These are phyloP conservation scores for Euphorbia celastroides DNA, from an alignment of 441 rosid genomes.

Conservation along the genomic window DNA sequence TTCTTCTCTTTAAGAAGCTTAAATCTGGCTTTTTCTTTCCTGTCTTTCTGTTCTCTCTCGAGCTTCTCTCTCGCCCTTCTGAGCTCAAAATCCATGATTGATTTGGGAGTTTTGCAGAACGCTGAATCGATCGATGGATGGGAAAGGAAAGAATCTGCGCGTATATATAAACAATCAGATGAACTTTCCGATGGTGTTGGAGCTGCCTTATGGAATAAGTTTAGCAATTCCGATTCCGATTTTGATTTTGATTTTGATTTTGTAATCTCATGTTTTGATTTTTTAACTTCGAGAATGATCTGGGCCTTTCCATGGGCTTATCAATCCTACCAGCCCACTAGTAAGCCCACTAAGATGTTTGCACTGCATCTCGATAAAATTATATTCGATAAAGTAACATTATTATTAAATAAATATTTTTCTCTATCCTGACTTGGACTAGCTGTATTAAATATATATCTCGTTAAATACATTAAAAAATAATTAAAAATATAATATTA, in stretches of 20 bases:
- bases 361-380: too few species aligned
- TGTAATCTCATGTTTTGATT: not conserved
- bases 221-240: not conserved
- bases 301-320: constrained; percentile 28
- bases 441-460: too few species aligned
- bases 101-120: not conserved
- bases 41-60: constrained; percentile 79
- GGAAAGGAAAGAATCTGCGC: not conserved
- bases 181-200: not conserved
- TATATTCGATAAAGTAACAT: too few species aligned
- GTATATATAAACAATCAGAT: not conserved
- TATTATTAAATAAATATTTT: too few species aligned
- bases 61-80: constrained; percentile 92
- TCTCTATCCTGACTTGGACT: too few species aligned
- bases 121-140: not conserved
- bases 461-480: too few species aligned
- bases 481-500: too few species aligned
- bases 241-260: not conserved
- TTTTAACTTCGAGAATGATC: constrained; percentile 33
- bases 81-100: constrained; percentile 79
- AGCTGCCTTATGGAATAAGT: not conserved
- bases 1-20: constrained; percentile 62
- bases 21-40: constrained; percentile 65
- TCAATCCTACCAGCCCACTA: not conserved
- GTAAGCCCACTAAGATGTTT: not conserved